Conservation (phyloP, 176 grass and related monocot genomes). For the Eleusine coracana region DNA sequence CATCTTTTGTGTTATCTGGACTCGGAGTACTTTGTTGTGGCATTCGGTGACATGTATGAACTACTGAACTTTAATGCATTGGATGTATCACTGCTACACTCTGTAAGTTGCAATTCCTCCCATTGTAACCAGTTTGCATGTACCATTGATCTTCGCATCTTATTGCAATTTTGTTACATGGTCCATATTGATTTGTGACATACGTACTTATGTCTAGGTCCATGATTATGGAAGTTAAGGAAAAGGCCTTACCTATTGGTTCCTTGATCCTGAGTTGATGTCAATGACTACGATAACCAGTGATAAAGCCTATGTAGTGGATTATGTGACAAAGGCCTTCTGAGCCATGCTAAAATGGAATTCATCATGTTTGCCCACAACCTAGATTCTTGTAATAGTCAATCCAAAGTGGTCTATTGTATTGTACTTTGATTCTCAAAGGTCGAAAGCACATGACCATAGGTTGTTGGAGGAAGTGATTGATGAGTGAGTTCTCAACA, state of each 20-base stretch:
- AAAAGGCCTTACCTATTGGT: background rate
- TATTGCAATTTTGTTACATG: too few relatives aligned
- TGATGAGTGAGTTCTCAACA: background rate
- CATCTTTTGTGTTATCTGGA: background rate
- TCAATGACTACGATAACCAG: background rate
- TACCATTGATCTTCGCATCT: too few relatives aligned
- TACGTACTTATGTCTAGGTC: background rate
- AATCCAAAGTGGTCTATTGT: background rate
- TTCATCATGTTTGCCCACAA: background rate
- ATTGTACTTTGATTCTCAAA: background rate
- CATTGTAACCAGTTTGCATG: too few relatives aligned
- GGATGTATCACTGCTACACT: background rate
- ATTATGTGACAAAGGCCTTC: background rate
- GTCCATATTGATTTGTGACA: background rate
- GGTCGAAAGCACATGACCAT: background rate
- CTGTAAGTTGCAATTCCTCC: background rate
- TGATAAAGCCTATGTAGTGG: background rate
- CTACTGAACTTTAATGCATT: background rate
- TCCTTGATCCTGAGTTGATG: background rate
- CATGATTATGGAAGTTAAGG: background rate
- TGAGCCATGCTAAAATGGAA: background rate
- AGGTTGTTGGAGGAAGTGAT: background rate
- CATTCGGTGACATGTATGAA: background rate
- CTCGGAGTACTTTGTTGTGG: background rate
- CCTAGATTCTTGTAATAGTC: background rate